A percentile compares a stretch with the other conserved stretches of the same genome.
Evolutionary conservation across 768 basidiomycete genomes (phyloP).

Genomic region (Zangia roseola): DNA sequence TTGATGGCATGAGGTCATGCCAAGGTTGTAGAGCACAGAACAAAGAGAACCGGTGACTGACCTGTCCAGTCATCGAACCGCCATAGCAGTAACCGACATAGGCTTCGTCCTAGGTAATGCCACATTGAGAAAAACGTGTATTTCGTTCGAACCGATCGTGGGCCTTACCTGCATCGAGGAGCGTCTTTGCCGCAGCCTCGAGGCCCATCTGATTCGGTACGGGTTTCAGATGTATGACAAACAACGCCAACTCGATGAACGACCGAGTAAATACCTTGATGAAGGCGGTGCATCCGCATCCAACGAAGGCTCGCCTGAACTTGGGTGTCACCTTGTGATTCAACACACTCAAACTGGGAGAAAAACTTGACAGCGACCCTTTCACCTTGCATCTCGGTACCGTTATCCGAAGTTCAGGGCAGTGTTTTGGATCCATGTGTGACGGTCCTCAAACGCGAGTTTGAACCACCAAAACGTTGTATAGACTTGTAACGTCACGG

Average conservation of each 20-base stretch:
- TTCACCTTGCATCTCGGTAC: too few species aligned
- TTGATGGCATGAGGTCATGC: slow-evolving; percentile 81
- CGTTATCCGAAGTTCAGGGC: too few species aligned
- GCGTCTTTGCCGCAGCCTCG: slow-evolving; percentile 83
- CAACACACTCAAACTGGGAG: too few species aligned
- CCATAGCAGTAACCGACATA: slow-evolving; percentile 80
- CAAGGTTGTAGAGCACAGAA: slow-evolving; percentile 64
- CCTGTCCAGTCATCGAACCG: slow-evolving; percentile 77
- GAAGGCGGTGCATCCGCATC: slow-evolving; percentile 74
- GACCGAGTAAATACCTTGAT: slow-evolving; percentile 53
- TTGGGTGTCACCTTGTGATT: neutral
- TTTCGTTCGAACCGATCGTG: neutral
- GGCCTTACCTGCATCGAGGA: slow-evolving; percentile 72
- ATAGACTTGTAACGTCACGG: too few species aligned
- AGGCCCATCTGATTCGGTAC: slow-evolving; percentile 68
- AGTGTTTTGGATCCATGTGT: too few species aligned
- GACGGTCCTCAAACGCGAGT: too few species aligned
- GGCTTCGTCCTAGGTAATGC: slow-evolving; percentile 77
- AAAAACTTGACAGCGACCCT: too few species aligned
- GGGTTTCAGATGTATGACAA: neutral
- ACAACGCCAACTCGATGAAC: too few species aligned
- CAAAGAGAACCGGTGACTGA: slow-evolving; percentile 21
- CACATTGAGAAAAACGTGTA: slow-evolving; percentile 33
- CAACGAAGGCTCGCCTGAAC: slow-evolving; percentile 51
- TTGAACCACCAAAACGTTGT: too few species aligned